These are phyloP conservation scores for Trichoderma sp. DNA, from an alignment of 2,329 filamentous ascomycete species.

Conservation along the genomic window DNA sequence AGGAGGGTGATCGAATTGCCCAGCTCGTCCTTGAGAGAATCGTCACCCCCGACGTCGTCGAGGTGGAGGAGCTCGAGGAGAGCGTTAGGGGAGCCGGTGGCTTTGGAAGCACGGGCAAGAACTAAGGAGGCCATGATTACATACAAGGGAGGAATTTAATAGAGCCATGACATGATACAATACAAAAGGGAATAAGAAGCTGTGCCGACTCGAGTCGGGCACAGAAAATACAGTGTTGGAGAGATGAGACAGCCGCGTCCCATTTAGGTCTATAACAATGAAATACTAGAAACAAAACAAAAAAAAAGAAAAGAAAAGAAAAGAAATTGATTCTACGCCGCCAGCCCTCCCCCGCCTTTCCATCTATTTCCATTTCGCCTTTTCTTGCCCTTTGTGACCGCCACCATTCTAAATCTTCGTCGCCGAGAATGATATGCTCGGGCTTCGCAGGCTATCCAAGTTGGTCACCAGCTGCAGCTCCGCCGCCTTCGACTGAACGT, in stretches of 20 bases:
- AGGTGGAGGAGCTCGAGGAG: slow-evolving; percentile 83
- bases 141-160: background rate
- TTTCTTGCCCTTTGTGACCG: background rate
- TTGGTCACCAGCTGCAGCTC: slow-evolving; percentile 83
- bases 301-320: background rate
- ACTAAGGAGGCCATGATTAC: slow-evolving; percentile 10
- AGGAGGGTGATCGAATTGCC: slow-evolving; percentile 84
- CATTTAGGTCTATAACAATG: slow-evolving; percentile 1
- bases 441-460: slow-evolving; percentile 62
- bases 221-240: background rate
- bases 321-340: slow-evolving; percentile 1
- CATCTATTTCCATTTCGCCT: background rate
- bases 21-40: slow-evolving; percentile 94
- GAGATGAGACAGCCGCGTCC: background rate
- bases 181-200: background rate
- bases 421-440: slow-evolving; percentile 61
- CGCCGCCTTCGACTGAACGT: slow-evolving; percentile 76
- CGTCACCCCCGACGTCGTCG: slow-evolving; percentile 86
- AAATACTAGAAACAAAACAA: background rate
- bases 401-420: slow-evolving; percentile 41
- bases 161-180: background rate
- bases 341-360: background rate
- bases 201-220: background rate
- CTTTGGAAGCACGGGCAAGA: slow-evolving; percentile 77
- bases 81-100: slow-evolving; percentile 88